Conservation (phyloP, 441 rosid species). For the Francoa sonchifolia region DNA sequence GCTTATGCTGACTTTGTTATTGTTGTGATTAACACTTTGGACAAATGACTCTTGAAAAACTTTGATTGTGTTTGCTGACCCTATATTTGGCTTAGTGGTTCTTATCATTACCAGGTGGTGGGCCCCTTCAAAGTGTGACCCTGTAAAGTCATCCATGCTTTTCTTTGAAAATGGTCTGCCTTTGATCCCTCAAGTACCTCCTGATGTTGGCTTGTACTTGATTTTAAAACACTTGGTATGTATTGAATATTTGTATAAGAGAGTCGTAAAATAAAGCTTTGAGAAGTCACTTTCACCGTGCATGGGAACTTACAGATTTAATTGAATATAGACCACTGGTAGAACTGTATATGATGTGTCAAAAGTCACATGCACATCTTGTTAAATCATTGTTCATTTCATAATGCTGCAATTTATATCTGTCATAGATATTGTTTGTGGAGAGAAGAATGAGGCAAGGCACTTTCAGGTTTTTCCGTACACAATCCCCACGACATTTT, state of each 20-base stretch:
- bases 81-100: slow-evolving; percentile 1
- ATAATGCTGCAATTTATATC: not conserved
- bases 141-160: slow-evolving; percentile 72
- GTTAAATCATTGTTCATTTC: too few species aligned
- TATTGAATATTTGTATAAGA: too few species aligned
- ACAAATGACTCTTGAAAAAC: too few species aligned
- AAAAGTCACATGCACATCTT: too few species aligned
- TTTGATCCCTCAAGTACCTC: slow-evolving; percentile 49
- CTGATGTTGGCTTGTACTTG: slow-evolving; percentile 52
- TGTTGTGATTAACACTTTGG: not conserved
- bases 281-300: too few species aligned
- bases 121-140: slow-evolving; percentile 88
- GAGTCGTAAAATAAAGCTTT: too few species aligned
- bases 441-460: slow-evolving; percentile 32
- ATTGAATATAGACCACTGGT: too few species aligned
- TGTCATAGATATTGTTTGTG: slow-evolving; percentile 31
- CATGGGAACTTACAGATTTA: too few species aligned
- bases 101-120: slow-evolving; percentile 65
- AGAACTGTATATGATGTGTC: too few species aligned
- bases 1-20: not conserved
- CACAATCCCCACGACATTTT: slow-evolving; percentile 92
- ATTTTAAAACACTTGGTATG: slow-evolving; percentile 64
- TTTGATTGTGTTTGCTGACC: slow-evolving; percentile 1
- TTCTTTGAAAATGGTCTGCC: slow-evolving; percentile 70
- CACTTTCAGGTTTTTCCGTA: slow-evolving; percentile 46